A percentile compares a stretch with the other conserved stretches of the same genome.
These are phyloP conservation scores for Penicillium longicatenatum DNA, from an alignment of 495 filamentous ascomycete genomes.

Conservation along the genomic window DNA sequence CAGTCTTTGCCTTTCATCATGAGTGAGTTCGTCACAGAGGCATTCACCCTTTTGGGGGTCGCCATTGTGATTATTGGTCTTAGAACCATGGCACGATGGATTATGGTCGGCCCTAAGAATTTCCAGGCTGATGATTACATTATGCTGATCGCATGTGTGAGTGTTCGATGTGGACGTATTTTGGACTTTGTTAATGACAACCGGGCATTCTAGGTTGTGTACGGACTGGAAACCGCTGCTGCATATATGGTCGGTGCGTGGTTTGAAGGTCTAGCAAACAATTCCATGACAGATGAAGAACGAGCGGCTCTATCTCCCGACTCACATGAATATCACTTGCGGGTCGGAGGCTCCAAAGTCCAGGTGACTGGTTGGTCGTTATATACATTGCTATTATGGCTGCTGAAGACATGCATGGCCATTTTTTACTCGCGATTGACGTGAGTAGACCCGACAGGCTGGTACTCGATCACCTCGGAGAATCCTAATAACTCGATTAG, in stretches of 20 bases:
- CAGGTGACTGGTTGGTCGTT: conserved; percentile 60
- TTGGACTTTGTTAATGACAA: conserved; percentile 2
- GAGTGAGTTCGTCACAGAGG: conserved; percentile 51
- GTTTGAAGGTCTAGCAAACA: conserved; percentile 56
- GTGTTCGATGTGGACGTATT: conserved; percentile 13
- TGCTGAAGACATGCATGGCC: conserved; percentile 59
- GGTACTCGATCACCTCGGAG: not conserved
- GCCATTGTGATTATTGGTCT: conserved; percentile 52
- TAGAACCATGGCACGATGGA: conserved; percentile 52
- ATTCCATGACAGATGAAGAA: conserved; percentile 53
- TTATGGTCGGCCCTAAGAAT: conserved; percentile 49
- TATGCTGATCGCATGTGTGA: conserved; percentile 58
- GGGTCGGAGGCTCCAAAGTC: conserved; percentile 58
- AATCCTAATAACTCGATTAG: conserved; percentile 16
- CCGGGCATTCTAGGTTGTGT: conserved; percentile 34
- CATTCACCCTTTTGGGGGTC: conserved; percentile 52
- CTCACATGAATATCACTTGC: conserved; percentile 48
- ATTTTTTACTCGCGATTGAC: conserved; percentile 64
- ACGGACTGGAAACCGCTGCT: conserved; percentile 44
- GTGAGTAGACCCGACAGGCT: conserved; percentile 32
- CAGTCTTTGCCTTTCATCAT: conserved; percentile 6
- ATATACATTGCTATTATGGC: conserved; percentile 59
- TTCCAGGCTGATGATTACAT: conserved; percentile 61
- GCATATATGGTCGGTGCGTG: conserved; percentile 50
- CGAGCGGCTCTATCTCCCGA: conserved; percentile 41